phyloP scores from a whole-genome alignment of 148 eudicot genomes.

The Arbutus unedo region DNA sequence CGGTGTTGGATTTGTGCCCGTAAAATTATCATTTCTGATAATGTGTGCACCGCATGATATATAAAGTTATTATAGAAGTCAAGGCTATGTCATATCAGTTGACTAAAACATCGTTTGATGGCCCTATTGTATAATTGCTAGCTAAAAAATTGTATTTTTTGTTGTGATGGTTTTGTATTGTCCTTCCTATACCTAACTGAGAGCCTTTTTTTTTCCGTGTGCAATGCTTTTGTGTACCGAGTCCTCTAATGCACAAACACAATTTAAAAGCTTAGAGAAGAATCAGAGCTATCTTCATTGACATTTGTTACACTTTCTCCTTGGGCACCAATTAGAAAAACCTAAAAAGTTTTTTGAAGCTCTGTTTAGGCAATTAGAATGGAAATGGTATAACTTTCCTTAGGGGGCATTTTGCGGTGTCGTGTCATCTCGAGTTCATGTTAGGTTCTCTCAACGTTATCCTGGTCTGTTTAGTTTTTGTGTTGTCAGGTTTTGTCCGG shows the following conservation, averaged over 20 bases:
- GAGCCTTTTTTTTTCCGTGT: background rate
- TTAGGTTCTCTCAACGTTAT: too few relatives aligned
- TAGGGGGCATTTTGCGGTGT: too few relatives aligned
- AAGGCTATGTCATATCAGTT: background rate
- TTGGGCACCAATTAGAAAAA: background rate
- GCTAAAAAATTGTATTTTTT: background rate
- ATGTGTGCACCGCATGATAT: background rate
- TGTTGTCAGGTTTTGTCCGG: too few relatives aligned
- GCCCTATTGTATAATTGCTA: background rate
- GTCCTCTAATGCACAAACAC: background rate
- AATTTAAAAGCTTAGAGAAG: too few relatives aligned
- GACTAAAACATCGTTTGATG: background rate
- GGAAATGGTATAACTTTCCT: background rate
- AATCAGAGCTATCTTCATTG: background rate
- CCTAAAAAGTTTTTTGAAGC: background rate
- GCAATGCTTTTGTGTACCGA: background rate
- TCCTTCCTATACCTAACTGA: background rate
- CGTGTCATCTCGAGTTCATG: too few relatives aligned
- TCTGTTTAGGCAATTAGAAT: background rate
- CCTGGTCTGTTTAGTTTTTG: too few relatives aligned
- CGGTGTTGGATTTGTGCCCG: background rate
- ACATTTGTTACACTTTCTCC: background rate
- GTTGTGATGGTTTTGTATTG: background rate
- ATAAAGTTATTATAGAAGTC: background rate
- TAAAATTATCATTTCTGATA: background rate